Percentiles rank a stretch among this genome's conserved stretches.
Evolutionary conservation across 2,329 filamentous ascomycete genomes (phyloP).

Genomic region (Venturia carpophila): DNA sequence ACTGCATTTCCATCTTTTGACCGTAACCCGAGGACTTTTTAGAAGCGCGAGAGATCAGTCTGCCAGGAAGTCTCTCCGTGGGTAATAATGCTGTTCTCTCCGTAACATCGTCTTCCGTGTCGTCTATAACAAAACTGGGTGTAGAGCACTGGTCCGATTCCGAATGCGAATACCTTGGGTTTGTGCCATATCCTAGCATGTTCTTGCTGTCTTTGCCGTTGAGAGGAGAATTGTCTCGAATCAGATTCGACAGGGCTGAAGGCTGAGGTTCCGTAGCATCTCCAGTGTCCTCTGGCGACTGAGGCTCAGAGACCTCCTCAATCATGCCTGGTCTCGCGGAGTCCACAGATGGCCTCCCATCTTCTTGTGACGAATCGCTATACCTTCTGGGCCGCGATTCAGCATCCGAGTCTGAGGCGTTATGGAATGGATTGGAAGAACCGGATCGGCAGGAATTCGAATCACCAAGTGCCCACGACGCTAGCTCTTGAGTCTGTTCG

Average conservation of each 20-base stretch:
- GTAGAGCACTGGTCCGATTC: background rate
- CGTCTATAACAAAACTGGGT: slow-evolving; percentile 25
- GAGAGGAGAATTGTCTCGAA: slow-evolving; percentile 9
- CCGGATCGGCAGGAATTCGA: slow-evolving; percentile 26
- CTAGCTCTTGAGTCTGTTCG: slow-evolving; percentile 80
- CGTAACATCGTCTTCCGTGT: slow-evolving; percentile 23
- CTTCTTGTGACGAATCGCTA: slow-evolving; percentile 23
- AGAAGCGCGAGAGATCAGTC: background rate
- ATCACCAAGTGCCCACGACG: slow-evolving; percentile 61
- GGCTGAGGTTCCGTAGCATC: slow-evolving; percentile 17
- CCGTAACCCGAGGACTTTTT: background rate
- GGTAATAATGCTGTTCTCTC: slow-evolving; percentile 25
- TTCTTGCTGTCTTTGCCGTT: slow-evolving; percentile 15
- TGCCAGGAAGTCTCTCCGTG: slow-evolving; percentile 16
- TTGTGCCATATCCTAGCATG: background rate
- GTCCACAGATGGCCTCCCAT: slow-evolving; percentile 27
- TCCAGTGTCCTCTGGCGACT: slow-evolving; percentile 39
- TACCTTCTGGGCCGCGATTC: slow-evolving; percentile 19
- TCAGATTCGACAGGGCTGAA: slow-evolving; percentile 17
- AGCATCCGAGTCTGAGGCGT: slow-evolving; percentile 25
- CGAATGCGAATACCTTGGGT: background rate
- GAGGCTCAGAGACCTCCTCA: slow-evolving; percentile 53
- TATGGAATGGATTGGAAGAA: slow-evolving; percentile 20
- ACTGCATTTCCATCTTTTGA: background rate
- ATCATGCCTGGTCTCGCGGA: slow-evolving; percentile 47